Evolutionary conservation across 1,139 yeast species (phyloP).

Genomic region (Taiozyma onychis): DNA sequence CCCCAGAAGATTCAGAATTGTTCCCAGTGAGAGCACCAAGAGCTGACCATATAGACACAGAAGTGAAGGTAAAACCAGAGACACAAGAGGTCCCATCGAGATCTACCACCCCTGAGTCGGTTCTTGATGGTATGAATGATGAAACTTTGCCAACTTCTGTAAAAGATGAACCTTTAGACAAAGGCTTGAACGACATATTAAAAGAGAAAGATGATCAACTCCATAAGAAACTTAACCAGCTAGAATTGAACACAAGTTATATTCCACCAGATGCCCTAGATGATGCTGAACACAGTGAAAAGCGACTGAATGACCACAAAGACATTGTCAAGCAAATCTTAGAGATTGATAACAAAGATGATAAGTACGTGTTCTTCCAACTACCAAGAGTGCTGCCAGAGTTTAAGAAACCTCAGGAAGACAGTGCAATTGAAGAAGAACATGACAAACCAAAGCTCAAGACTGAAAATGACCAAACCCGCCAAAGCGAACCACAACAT

Average conservation of each 20-base stretch:
- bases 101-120: constrained; percentile 23
- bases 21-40: constrained; percentile 49
- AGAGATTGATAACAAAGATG: constrained; percentile 31
- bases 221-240: constrained; percentile 23
- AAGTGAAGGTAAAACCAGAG: constrained; percentile 17
- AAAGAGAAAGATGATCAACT: constrained; percentile 25
- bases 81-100: constrained; percentile 9
- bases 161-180: constrained; percentile 31
- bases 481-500: constrained; percentile 12
- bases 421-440: neutral
- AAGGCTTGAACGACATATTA: constrained; percentile 24
- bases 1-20: constrained; percentile 35
- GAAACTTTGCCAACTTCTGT: constrained; percentile 19
- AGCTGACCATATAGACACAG: constrained; percentile 31
- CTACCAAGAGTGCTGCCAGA: constrained; percentile 65
- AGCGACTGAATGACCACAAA: constrained; percentile 29
- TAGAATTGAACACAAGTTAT: constrained; percentile 23
- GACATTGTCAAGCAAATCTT: constrained; percentile 27
- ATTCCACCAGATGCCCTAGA: constrained; percentile 26
- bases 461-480: constrained; percentile 6
- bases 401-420: constrained; percentile 28
- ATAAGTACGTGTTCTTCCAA: constrained; percentile 55
- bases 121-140: constrained; percentile 20
- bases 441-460: neutral
- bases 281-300: constrained; percentile 27